These are phyloP conservation scores for Rhizoclosmatium sp. DNA, from an alignment of 192 early-diverging fungal genomes.

Conservation along the genomic window DNA sequence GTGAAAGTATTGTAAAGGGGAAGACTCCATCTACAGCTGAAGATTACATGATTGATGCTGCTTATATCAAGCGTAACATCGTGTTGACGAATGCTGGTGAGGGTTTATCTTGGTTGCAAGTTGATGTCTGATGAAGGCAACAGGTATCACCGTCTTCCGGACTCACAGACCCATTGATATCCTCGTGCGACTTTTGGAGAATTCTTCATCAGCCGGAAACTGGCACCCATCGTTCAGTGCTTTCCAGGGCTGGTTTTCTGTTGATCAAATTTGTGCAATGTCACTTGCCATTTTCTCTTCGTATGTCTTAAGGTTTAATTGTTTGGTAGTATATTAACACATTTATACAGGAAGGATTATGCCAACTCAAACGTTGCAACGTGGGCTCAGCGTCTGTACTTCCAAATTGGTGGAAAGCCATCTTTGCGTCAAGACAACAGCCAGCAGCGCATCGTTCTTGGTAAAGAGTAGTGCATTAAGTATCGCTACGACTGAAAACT, in stretches of 20 bases:
- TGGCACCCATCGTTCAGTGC: slow-evolving; percentile 27
- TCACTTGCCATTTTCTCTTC: slow-evolving; percentile 76
- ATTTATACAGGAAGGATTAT: slow-evolving; percentile 15
- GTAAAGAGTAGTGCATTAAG: background rate
- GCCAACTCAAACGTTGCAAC: slow-evolving; percentile 26
- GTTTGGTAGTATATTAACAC: background rate
- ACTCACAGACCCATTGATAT: slow-evolving; percentile 30
- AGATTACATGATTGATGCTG: slow-evolving; percentile 65
- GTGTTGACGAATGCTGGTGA: slow-evolving; percentile 81
- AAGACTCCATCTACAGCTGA: slow-evolving; percentile 72
- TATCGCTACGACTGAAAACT: background rate
- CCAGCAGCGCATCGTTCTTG: slow-evolving; percentile 1
- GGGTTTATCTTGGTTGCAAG: background rate
- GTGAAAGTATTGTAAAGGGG: slow-evolving; percentile 57
- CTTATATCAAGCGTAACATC: slow-evolving; percentile 42
- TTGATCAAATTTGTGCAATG: slow-evolving; percentile 77
- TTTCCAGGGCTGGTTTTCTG: slow-evolving; percentile 26
- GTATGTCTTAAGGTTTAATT: slow-evolving; percentile 13
- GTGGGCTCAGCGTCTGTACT: slow-evolving; percentile 45
- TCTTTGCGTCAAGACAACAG: slow-evolving; percentile 14
- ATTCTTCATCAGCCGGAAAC: slow-evolving; percentile 6
- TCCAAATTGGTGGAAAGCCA: slow-evolving; percentile 53
- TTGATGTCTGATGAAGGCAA: background rate
- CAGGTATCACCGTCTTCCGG: slow-evolving; percentile 25
- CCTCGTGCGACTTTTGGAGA: slow-evolving; percentile 7